phyloP scores from a whole-genome alignment of 805 yeast species.

The Monosporozyma unispora region DNA sequence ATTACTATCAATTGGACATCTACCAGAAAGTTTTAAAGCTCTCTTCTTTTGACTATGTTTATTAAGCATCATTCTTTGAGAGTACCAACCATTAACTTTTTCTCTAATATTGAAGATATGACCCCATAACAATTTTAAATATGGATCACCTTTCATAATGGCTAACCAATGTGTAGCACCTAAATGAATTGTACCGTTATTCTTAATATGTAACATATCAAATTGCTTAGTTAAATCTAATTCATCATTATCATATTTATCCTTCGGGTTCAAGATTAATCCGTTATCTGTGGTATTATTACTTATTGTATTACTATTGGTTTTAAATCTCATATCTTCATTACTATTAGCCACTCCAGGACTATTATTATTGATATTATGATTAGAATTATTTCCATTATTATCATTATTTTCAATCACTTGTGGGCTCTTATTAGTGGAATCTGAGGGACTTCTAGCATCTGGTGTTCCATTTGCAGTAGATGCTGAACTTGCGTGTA shows the following conservation, averaged over 20 bases:
- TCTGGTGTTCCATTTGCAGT: conserved; percentile 7
- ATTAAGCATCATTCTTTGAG: conserved; percentile 13
- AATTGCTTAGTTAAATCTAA: conserved; percentile 35
- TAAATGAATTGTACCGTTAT: conserved; percentile 36
- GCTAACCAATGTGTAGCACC: conserved; percentile 53
- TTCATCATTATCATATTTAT: conserved; percentile 27
- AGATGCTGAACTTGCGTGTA: conserved; percentile 13
- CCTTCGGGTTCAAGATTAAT: conserved; percentile 1
- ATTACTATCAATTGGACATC: not conserved
- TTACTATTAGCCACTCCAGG: not conserved
- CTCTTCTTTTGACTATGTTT: conserved; percentile 4
- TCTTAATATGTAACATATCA: conserved; percentile 37
- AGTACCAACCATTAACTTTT: conserved; percentile 28
- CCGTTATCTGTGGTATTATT: not conserved
- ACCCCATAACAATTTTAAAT: conserved; percentile 45
- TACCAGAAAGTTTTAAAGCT: conserved; percentile 3
- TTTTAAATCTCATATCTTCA: not conserved
- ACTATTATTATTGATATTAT: not conserved
- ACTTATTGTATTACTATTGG: not conserved
- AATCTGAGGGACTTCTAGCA: not conserved
- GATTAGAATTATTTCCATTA: not conserved
- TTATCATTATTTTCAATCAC: not conserved
- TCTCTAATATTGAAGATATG: conserved; percentile 38
- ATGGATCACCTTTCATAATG: conserved; percentile 50
- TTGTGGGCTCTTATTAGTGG: conserved; percentile 1